Conservation (phyloP, 148 eudicot species). For the Rhododendron ovatum region DNA sequence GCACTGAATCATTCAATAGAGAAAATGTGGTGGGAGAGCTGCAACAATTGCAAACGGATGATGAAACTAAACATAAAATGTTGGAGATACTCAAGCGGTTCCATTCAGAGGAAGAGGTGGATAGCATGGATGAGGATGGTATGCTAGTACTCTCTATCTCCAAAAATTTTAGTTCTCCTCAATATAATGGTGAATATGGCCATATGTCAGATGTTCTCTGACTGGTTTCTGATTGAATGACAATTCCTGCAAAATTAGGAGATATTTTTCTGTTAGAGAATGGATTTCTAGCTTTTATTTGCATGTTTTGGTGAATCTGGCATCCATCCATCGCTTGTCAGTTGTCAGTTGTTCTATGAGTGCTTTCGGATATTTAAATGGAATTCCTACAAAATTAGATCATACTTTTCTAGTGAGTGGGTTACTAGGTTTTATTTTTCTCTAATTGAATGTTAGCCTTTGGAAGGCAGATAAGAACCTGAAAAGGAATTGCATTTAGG, state of each 20-base stretch:
- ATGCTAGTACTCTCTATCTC: slow-evolving; percentile 7
- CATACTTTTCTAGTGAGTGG: neutral
- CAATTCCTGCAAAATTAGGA: neutral
- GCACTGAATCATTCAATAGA: slow-evolving; percentile 91
- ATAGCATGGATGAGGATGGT: slow-evolving; percentile 73
- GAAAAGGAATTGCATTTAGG: neutral
- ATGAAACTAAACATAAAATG: slow-evolving; percentile 58
- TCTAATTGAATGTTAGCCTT: neutral
- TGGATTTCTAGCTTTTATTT: neutral
- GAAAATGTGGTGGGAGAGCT: slow-evolving; percentile 83
- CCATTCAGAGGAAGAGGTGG: slow-evolving; percentile 69
- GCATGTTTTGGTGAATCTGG: neutral
- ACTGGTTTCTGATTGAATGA: neutral
- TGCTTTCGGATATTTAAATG: neutral
- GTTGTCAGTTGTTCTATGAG: neutral
- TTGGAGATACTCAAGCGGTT: slow-evolving; percentile 44
- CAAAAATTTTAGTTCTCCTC: neutral
- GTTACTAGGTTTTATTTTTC: neutral
- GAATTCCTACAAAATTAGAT: neutral
- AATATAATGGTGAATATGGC: neutral
- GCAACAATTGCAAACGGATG: slow-evolving; percentile 53
- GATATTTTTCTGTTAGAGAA: neutral
- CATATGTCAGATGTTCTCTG: neutral
- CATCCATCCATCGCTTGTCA: neutral
- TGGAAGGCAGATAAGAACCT: neutral